A percentile compares a stretch with the other conserved stretches of the same genome.
Conservation (phyloP, 1,284 basidiomycete genomes). For the Ceratobasidium theobromae region DNA sequence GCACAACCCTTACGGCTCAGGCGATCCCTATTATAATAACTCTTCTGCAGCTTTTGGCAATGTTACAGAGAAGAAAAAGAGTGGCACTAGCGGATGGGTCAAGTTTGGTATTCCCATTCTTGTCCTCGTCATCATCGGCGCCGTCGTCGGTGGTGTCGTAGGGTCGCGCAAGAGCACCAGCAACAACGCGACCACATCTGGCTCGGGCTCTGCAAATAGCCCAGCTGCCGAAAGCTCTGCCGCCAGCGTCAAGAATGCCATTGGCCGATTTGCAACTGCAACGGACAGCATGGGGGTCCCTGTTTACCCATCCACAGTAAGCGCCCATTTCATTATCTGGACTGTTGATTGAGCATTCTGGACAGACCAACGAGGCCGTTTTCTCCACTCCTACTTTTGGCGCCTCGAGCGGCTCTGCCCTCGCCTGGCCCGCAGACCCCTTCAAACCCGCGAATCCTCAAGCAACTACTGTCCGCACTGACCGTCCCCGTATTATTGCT, state of each 20-base stretch:
- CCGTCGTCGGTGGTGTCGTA: slow-evolving; percentile 76
- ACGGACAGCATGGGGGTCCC: slow-evolving; percentile 77
- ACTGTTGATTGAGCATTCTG: not conserved
- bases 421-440: slow-evolving; percentile 75
- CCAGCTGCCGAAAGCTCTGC: slow-evolving; percentile 51
- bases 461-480: slow-evolving; percentile 63
- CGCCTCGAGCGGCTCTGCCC: slow-evolving; percentile 48
- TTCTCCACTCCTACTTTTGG: slow-evolving; percentile 75
- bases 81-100: slow-evolving; percentile 56
- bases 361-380: slow-evolving; percentile 75
- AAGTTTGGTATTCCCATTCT: slow-evolving; percentile 66
- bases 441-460: slow-evolving; percentile 64
- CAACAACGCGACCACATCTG: slow-evolving; percentile 41
- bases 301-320: slow-evolving; percentile 82
- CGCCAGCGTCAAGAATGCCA: slow-evolving; percentile 59
- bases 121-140: slow-evolving; percentile 68
- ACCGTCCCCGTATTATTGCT: slow-evolving; percentile 90
- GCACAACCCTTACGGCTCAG: slow-evolving; percentile 37
- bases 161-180: slow-evolving; percentile 59
- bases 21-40: slow-evolving; percentile 36
- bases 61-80: slow-evolving; percentile 41
- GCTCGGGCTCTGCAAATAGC: slow-evolving; percentile 41
- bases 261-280: slow-evolving; percentile 70
- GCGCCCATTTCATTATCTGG: slow-evolving; percentile 42
- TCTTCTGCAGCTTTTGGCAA: slow-evolving; percentile 32